Evolutionary conservation across 2,329 filamentous ascomycete genomes (phyloP).

Genomic region (Nothomitra cinnamomea): DNA sequence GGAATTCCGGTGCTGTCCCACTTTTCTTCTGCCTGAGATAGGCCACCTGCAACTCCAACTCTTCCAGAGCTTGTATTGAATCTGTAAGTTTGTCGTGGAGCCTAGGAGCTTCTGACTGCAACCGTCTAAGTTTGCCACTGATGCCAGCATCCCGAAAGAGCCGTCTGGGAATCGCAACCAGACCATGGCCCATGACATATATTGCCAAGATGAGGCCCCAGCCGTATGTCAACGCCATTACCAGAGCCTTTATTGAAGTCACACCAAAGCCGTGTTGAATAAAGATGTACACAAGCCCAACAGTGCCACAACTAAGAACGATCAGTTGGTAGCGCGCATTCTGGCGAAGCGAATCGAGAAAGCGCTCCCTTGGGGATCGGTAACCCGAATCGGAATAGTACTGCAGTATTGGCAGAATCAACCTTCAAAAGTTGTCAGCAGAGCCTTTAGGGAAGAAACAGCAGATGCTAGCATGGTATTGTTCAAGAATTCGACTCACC

Average conservation of each 20-base stretch:
- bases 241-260: constrained; percentile 57
- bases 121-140: constrained; percentile 51
- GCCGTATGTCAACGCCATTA: constrained; percentile 90
- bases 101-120: constrained; percentile 65
- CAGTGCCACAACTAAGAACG: constrained; percentile 49
- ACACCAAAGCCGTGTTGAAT: constrained; percentile 58
- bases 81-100: constrained; percentile 80
- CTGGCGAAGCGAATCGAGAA: constrained; percentile 68
- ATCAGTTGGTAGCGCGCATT: constrained; percentile 84
- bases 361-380: constrained; percentile 62
- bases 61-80: constrained; percentile 60
- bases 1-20: constrained; percentile 56
- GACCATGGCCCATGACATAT: constrained; percentile 92
- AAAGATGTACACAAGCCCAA: constrained; percentile 71
- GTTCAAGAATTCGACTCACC: constrained; percentile 38
- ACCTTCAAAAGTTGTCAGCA: constrained; percentile 31
- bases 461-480: constrained; percentile 1
- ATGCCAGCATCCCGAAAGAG: constrained; percentile 68
- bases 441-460: constrained; percentile 1
- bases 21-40: constrained; percentile 69
- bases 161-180: constrained; percentile 75
- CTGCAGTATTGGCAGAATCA: constrained; percentile 79
- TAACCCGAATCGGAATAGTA: constrained; percentile 94
- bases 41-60: constrained; percentile 62
- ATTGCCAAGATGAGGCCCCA: constrained; percentile 87